Conservation (phyloP, 352 stramenopile genomes). For the Globisporangium sylvaticum region DNA sequence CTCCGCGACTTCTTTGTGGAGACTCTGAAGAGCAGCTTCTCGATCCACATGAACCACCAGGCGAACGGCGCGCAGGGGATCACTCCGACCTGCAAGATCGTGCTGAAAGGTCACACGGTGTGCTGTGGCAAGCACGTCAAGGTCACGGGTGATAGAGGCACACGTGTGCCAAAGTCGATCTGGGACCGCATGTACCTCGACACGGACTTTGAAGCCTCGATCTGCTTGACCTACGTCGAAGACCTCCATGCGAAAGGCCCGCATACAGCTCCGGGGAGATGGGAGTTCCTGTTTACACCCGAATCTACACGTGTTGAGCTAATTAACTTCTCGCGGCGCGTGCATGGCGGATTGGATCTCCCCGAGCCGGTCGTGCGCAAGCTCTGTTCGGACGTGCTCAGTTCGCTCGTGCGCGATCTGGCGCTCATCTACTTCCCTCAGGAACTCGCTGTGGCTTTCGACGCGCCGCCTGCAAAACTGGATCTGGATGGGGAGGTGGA, state of each 20-base stretch:
- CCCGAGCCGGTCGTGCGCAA: conserved; percentile 69
- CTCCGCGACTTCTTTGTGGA: conserved; percentile 71
- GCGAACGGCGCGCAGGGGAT: conserved; percentile 65
- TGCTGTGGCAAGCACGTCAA: conserved; percentile 75
- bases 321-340: conserved; percentile 58
- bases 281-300: conserved; percentile 57
- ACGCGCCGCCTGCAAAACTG: conserved; percentile 47
- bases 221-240: conserved; percentile 66
- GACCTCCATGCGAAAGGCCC: conserved; percentile 31
- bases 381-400: conserved; percentile 63
- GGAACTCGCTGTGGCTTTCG: conserved; percentile 56
- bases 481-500: conserved; percentile 56
- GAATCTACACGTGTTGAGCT: conserved; percentile 64
- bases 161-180: conserved; percentile 71
- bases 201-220: conserved; percentile 53
- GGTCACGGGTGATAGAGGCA: conserved; percentile 70
- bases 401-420: conserved; percentile 53
- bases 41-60: conserved; percentile 61
- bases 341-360: conserved; percentile 65
- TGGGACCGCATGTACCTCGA: conserved; percentile 79
- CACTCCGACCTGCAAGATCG: conserved; percentile 57
- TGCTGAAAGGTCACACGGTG: conserved; percentile 58
- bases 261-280: conserved; percentile 25
- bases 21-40: conserved; percentile 52
- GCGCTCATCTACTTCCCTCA: conserved; percentile 60